Evolutionary conservation across 2,329 filamentous ascomycete species (phyloP), one percentile per base, ranked within the genome.

Genomic region (Aspergillus fijiensis): DNA sequence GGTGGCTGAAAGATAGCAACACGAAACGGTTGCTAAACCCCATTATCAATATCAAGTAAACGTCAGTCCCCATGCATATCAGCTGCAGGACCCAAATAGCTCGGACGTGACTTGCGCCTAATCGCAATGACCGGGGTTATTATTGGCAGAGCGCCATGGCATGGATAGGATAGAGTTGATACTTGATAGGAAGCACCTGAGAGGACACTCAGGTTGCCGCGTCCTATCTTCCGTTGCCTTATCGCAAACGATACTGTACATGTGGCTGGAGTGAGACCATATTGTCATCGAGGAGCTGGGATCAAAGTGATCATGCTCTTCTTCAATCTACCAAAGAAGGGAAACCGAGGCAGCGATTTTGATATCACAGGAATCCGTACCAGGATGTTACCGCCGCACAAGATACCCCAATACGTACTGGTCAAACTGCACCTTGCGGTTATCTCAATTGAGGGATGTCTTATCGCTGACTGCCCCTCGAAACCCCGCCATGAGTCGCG

Each of bases 31-130:
- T 70, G 65, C 63, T 68, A 70, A 71, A 58, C 57, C 31, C 35
- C 61, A 62, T 70, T 71, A 72, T 68, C 65, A 69, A 45, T 71
- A 71, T 68, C 65, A 62, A 68, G 57, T 42, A 55, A 25, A 55
- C 57, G 59, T 31, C 58, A 61, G 59, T 52, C 33, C 51, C 23
- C 55, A 51, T 63, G 65, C 70, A 71, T 72, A 72, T 72, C 69
- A 70, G 64, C 64, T 68, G 68, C 63, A 67, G 63, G 63, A 63
- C 61, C 55, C 57, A 49, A 58, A 60, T 63, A 64, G 58, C 57
- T 57, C 53, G 31, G 56, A 59, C 57, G 57, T 61, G 61, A 55
- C 48, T 50, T 63, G 61, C 61, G 55, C 54, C 61, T 63, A 61
- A 65, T 58, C 35, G 48, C 50, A 55, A 45, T 53, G 42, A 49